phyloP scores from a whole-genome alignment of 495 filamentous ascomycete species.

The Astrothelium macrocarpum region DNA sequence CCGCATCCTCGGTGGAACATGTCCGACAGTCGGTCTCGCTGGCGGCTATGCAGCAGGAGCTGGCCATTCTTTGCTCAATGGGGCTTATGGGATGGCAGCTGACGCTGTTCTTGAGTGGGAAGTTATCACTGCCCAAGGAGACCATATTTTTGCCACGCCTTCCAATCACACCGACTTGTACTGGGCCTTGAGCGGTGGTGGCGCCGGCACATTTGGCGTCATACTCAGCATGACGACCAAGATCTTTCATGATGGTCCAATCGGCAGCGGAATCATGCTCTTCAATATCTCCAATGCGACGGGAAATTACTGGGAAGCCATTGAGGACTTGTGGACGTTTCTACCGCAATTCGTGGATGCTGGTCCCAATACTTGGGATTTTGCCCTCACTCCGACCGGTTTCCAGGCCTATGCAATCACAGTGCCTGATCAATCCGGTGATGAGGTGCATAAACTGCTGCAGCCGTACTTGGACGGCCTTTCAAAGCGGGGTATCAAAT shows the following conservation, averaged over 20 bases:
- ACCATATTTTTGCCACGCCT: not conserved
- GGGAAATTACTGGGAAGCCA: not conserved
- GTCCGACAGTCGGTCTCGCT: not conserved
- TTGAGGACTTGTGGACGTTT: not conserved
- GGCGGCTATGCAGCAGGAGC: not conserved
- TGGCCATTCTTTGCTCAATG: not conserved
- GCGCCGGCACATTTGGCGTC: not conserved
- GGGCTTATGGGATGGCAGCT: not conserved
- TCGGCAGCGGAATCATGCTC: not conserved
- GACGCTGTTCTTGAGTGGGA: not conserved
- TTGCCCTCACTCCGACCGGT: not conserved
- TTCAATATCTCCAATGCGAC: not conserved
- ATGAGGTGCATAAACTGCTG: not conserved
- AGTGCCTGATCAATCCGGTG: not conserved
- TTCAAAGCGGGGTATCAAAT: not conserved
- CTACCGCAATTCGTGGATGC: not conserved
- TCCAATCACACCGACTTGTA: not conserved
- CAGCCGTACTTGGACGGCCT: not conserved
- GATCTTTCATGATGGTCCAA: not conserved
- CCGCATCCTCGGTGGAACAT: not conserved
- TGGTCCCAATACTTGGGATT: not conserved
- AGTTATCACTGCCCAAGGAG: not conserved
- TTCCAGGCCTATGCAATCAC: not conserved
- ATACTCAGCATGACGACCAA: not conserved
- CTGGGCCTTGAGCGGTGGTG: slow-evolving; percentile 2